These are phyloP conservation scores for Tolypocladium album DNA, from an alignment of 2,329 filamentous ascomycete genomes.

Conservation along the genomic window DNA sequence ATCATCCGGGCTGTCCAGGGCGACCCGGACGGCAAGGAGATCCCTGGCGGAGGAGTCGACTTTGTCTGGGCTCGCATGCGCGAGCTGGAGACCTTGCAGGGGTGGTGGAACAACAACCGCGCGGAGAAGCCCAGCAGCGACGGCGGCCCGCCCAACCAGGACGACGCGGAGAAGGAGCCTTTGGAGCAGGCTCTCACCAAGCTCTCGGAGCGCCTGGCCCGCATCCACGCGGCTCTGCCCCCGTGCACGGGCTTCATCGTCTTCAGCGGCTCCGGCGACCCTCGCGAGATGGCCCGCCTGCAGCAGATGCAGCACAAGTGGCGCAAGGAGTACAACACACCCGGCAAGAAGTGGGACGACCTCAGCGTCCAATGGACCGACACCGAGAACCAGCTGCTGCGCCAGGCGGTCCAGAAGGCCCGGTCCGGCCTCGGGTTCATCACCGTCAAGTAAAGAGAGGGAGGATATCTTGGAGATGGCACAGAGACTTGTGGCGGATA, in stretches of 20 bases:
- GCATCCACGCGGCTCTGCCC: slow-evolving; percentile 47
- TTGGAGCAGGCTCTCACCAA: slow-evolving; percentile 36
- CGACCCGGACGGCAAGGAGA: slow-evolving; percentile 44
- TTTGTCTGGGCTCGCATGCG: slow-evolving; percentile 58
- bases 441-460: slow-evolving; percentile 44
- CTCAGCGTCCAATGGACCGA: slow-evolving; percentile 60
- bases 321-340: slow-evolving; percentile 53
- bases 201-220: slow-evolving; percentile 37
- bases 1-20: slow-evolving; percentile 49
- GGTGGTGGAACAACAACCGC: slow-evolving; percentile 56
- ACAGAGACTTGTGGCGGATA: not conserved
- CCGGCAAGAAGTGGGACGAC: slow-evolving; percentile 55
- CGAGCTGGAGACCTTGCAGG: slow-evolving; percentile 53
- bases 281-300: slow-evolving; percentile 53
- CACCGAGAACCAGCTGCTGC: slow-evolving; percentile 51
- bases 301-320: slow-evolving; percentile 50
- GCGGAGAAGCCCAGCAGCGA: slow-evolving; percentile 22
- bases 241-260: slow-evolving; percentile 56
- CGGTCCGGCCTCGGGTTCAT: slow-evolving; percentile 55
- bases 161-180: slow-evolving; percentile 8
- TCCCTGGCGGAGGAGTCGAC: slow-evolving; percentile 50
- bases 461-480: not conserved
- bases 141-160: slow-evolving; percentile 20
- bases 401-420: slow-evolving; percentile 43
- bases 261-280: slow-evolving; percentile 56